These are phyloP conservation scores for Sporopachydermia quercuum DNA, from an alignment of 805 yeast species.

Conservation along the genomic window DNA sequence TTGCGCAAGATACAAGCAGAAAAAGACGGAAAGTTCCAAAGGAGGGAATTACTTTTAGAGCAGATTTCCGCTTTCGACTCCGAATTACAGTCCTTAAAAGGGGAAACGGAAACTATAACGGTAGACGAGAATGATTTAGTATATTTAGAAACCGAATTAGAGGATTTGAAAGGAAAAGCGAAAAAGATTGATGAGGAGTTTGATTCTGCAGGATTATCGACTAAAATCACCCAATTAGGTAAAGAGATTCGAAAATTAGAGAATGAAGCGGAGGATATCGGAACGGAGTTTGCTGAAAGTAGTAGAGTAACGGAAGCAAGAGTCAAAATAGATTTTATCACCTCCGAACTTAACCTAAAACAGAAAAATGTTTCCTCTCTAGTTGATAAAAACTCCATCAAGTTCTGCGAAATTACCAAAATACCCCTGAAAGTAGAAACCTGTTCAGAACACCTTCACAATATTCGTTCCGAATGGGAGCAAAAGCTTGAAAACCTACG, in stretches of 20 bases:
- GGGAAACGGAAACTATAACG: slow-evolving; percentile 22
- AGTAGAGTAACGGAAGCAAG: slow-evolving; percentile 44
- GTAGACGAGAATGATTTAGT: slow-evolving; percentile 33
- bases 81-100: slow-evolving; percentile 24
- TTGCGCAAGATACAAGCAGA: slow-evolving; percentile 1
- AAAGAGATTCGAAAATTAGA: slow-evolving; percentile 10
- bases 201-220: slow-evolving; percentile 5
- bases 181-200: slow-evolving; percentile 2
- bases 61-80: slow-evolving; percentile 10
- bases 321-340: slow-evolving; percentile 34
- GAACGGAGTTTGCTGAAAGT: slow-evolving; percentile 32
- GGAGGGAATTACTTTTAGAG: background rate
- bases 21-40: background rate
- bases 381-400: slow-evolving; percentile 12
- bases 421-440: slow-evolving; percentile 9
- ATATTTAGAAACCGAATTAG: slow-evolving; percentile 28
- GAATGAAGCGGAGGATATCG: slow-evolving; percentile 31
- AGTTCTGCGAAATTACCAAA: slow-evolving; percentile 12
- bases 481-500: slow-evolving; percentile 7
- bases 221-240: slow-evolving; percentile 1
- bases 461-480: background rate
- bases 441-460: slow-evolving; percentile 2
- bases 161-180: slow-evolving; percentile 2
- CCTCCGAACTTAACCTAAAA: slow-evolving; percentile 24
- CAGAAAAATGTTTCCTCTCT: slow-evolving; percentile 18